phyloP scores from a whole-genome alignment of 371 early-diverging fungal genomes.

The Mucor mucedo region DNA sequence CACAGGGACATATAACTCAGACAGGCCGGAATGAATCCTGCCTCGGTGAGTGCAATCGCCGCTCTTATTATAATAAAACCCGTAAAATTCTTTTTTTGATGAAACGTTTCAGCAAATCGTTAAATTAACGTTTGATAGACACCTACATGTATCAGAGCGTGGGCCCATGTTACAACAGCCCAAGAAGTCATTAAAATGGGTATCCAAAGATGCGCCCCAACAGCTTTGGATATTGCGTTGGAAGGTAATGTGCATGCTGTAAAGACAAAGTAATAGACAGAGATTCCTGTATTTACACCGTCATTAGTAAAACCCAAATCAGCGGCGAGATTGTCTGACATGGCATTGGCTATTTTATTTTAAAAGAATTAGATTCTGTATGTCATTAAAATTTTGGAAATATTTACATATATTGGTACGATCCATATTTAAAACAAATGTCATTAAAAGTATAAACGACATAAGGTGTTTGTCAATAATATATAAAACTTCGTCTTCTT shows the following conservation, averaged over 20 bases:
- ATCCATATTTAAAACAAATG: conserved; percentile 35
- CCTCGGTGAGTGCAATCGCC: conserved; percentile 48
- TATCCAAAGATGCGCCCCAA: conserved; percentile 64
- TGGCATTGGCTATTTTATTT: conserved; percentile 40
- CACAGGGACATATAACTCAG: conserved; percentile 59
- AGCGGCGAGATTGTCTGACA: conserved; percentile 43
- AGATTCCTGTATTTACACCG: conserved; percentile 40
- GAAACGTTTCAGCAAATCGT: conserved; percentile 2
- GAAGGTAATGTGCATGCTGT: conserved; percentile 48
- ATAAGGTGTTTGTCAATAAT: conserved; percentile 25
- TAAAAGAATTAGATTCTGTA: not conserved
- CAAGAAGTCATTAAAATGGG: conserved; percentile 67
- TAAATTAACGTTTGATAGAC: not conserved
- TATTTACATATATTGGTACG: conserved; percentile 30
- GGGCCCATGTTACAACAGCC: conserved; percentile 61
- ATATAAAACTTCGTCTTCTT: conserved; percentile 18
- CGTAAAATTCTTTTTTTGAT: conserved; percentile 25
- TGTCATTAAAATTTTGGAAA: not conserved
- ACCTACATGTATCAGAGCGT: conserved; percentile 34
- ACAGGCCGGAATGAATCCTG: conserved; percentile 68
- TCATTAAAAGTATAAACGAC: conserved; percentile 29
- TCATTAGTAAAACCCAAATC: conserved; percentile 42
- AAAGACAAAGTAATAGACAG: conserved; percentile 40
- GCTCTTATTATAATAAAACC: conserved; percentile 36
- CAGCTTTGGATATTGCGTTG: conserved; percentile 53